Base-by-base conservation (phyloP, 495 filamentous ascomycete genomes). In the Hyaloscypha hepaticicola region DNA sequence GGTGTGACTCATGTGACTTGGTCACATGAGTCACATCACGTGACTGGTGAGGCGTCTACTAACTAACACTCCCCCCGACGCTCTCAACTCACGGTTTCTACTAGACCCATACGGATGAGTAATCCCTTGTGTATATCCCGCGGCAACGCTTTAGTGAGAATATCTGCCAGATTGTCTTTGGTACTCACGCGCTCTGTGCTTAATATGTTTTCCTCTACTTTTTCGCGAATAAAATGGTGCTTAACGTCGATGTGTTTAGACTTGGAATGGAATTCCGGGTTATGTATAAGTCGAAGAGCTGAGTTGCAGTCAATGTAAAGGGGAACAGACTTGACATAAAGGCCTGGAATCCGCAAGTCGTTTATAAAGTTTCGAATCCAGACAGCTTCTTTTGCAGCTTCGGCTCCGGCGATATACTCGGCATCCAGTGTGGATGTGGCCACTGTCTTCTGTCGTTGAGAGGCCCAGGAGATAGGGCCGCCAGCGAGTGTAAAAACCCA, bases 371-470 rank as follows among this genome's bases (percentile, higher is more conserved):
- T 55, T 77, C 75, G 55, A 34, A 80, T 56, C 73, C 72, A 79
- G 27, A 79, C 71, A 3, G 75, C 70, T 68, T 80, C 77, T 69
- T 78, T 79, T 6, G 68, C 72, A 41, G 74, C 77, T 63, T 76
- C 53, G 26, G 64, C 77, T 27, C 69, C 51, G 27, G 57, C 74
- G 7, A 79, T 68, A 59, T 74, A 81, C 65, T 80, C 76, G 11
- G 77, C 77, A 70, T 80, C 73, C 41, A 65, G 75, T 48, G 66
- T 75, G 21, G 73, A 80, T 1, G 76, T 28, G 27, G 76, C 70
- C 31, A 80, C 73, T 28, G 69, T 65, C 8, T 5, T 31, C 60
- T 79, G 76, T 51, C 70, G 66, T 60, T 79, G 78, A 16, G 68
- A 76, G 61, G 66, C 55, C 77, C 72, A 81, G 31, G 67, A 69